Evolutionary conservation across 2,329 filamentous ascomycete species (phyloP), one percentile per base, ranked within the genome.

Genomic region (Neonectria coccinea): DNA sequence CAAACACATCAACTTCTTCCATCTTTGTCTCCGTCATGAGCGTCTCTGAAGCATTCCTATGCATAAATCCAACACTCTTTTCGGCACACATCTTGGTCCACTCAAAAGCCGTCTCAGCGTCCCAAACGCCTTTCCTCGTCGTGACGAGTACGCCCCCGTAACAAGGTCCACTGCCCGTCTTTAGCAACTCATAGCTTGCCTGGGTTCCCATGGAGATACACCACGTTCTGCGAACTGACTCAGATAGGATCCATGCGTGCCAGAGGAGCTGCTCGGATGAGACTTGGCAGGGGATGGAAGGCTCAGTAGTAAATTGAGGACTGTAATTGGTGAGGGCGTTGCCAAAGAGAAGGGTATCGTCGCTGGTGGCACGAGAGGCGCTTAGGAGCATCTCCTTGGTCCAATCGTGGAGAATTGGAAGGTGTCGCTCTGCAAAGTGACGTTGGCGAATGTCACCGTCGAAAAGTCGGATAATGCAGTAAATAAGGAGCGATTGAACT

Each of bases 241-340:
- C 76, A 3, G 75, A 67, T 1, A 78, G 52, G 20, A 78, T 70
- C 75, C 75, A 78, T 4, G 74, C 68, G 33, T 75, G 68, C 75
- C 75, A 77, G 1, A 72, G 48, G 22, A 67, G 64, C 9, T 67
- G 54, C 20, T 67, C 66, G 2, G 53, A 61, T 0, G 64, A 60
- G 10, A 54, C 56, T n/a, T 57, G 62, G 2, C 55, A 58, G 9
- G 59, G 58, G 1, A 63, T 48, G 0, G 59, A 7, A 9, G 67
- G 61, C 1, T 58, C 5, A 2, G 55, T 41, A 48, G 56, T 18
- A 56, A 59, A 31, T 9, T 48, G 57, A 1, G 50, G 55, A 2
- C n/a, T 36, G 5, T 22, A 55, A 0, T 48, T 33, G 4, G 56
- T 61, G 25, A 70, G 42, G 25, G 59, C 47, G n/a, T 64, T 68